Conservation (phyloP, 1,284 basidiomycete species). For the Fomes fomentarius region DNA sequence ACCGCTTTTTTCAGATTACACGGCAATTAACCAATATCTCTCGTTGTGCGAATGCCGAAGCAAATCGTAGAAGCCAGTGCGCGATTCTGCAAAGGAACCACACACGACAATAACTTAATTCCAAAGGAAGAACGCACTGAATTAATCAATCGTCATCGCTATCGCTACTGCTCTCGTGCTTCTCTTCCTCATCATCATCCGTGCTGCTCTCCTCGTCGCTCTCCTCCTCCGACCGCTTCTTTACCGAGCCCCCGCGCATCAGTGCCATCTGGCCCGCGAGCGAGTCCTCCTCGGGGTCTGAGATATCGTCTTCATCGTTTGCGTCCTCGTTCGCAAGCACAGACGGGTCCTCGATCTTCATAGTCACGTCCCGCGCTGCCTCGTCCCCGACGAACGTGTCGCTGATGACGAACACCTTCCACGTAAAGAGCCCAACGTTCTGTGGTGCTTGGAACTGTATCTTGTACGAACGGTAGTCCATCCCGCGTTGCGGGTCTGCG, state of each 20-base stretch:
- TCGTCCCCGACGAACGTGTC: slow-evolving; percentile 92
- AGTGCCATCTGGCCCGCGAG: slow-evolving; percentile 98
- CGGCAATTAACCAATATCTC: too few relatives aligned
- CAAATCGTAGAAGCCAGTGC: too few relatives aligned
- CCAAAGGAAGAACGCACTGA: slow-evolving; percentile 7
- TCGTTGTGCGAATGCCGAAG: too few relatives aligned
- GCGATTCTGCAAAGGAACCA: not conserved
- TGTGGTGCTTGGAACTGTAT: slow-evolving; percentile 96
- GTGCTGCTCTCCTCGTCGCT: slow-evolving; percentile 50
- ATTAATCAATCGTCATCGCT: slow-evolving; percentile 27
- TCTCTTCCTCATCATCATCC: slow-evolving; percentile 51
- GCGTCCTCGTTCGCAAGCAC: slow-evolving; percentile 61
- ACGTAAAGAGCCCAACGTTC: slow-evolving; percentile 84
- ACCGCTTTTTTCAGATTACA: too few relatives aligned
- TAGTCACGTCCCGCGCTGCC: slow-evolving; percentile 69
- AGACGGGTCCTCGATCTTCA: slow-evolving; percentile 80
- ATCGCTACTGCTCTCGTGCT: slow-evolving; percentile 43
- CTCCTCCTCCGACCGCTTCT: slow-evolving; percentile 51
- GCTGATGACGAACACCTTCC: slow-evolving; percentile 85
- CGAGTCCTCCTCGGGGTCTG: slow-evolving; percentile 93
- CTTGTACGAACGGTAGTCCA: slow-evolving; percentile 81
- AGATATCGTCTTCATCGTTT: slow-evolving; percentile 86
- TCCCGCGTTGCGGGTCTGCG: slow-evolving; percentile 40
- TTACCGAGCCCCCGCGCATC: slow-evolving; percentile 92
- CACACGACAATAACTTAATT: slow-evolving; percentile 11